Base-by-base conservation (phyloP, 2,329 filamentous ascomycete species). In the Cordyceps cicadae region DNA sequence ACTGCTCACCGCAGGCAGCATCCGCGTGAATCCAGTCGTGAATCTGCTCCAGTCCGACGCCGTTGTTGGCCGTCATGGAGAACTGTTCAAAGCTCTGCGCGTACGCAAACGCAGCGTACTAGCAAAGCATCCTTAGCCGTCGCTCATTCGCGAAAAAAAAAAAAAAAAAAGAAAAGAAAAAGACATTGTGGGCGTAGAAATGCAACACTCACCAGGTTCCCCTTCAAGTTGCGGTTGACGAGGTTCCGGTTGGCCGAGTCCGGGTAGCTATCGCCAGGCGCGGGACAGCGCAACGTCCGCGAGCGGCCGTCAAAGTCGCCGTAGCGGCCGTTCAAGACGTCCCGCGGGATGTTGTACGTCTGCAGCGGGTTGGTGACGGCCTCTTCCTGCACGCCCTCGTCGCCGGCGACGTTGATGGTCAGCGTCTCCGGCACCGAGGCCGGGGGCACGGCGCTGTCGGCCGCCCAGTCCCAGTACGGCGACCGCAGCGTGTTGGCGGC, bases 391-490 rank as follows among this genome's bases (percentile, higher is more conserved):
- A 59, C 41, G 11, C 37, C 51, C 12, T 62, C 14, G 5, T 62
- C 62, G 29, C 59, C 49, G 57, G 63, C 48, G 11, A 62, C 32
- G 43, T 56, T 61, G 61, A 64, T 53, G 2, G 8, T 61, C 24
- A 62, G 8, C 7, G 39, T 55, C 5, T 3, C 19, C 8, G 63
- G 61, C 1, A 61, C 62, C 3, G 66, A 72, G 6, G 72, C 71
- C 0, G 67, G 64, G 4, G 78, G 77, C 3, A 80, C 67, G 7
- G 58, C 62, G 1, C 72, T 58, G 43, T 76, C 68, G 12, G 62
- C 60, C 0, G 74, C 76, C 77, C 76, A 80, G 67, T 80, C 77
- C 78, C 77, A 80, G 67, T 70, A 79, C 2, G 78, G 76, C 11
- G 73, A 66, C 4, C 77, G 74, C 26, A 79, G 70, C 0, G 66